Conservation (phyloP, 2,329 filamentous ascomycete species). For the Corniculantispora saksenae region DNA sequence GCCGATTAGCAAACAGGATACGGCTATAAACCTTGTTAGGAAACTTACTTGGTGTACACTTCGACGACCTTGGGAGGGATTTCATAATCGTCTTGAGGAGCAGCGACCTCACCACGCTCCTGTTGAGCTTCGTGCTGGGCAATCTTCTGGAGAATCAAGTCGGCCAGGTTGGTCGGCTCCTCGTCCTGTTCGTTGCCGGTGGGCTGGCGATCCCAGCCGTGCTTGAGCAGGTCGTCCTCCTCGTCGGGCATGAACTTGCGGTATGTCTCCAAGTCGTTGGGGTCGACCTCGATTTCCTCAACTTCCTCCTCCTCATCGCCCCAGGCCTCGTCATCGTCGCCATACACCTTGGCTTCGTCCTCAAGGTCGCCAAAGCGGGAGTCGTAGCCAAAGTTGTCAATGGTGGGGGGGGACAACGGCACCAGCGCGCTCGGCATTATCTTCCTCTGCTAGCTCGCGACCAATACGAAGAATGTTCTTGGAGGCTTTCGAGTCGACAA, state of each 20-base stretch:
- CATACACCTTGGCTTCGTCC: constrained; percentile 43
- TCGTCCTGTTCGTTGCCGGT: constrained; percentile 46
- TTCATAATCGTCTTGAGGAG: constrained; percentile 73
- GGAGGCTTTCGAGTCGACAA: constrained; percentile 85
- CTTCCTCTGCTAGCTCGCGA: constrained; percentile 84
- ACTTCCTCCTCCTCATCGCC: constrained; percentile 76
- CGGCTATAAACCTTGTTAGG: background rate
- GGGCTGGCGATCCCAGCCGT: constrained; percentile 56
- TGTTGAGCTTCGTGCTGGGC: constrained; percentile 80
- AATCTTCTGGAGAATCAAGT: constrained; percentile 92
- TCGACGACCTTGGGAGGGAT: constrained; percentile 90
- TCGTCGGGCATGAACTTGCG: constrained; percentile 81
- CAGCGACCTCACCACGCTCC: constrained; percentile 42
- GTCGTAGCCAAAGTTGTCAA: constrained; percentile 74
- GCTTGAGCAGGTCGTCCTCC: constrained; percentile 72
- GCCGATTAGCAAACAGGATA: constrained; percentile 20
- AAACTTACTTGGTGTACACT: constrained; percentile 79
- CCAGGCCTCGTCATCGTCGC: constrained; percentile 70
- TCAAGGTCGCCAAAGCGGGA: constrained; percentile 66
- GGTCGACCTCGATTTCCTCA: constrained; percentile 79
- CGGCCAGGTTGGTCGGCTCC: constrained; percentile 77
- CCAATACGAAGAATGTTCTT: constrained; percentile 87
- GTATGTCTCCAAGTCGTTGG: constrained; percentile 85
- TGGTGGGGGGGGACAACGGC: constrained; percentile 42
- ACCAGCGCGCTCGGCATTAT: constrained; percentile 46